phyloP scores from a whole-genome alignment of 2,329 filamentous ascomycete genomes.

The Aspergillus pseudoterreus region DNA sequence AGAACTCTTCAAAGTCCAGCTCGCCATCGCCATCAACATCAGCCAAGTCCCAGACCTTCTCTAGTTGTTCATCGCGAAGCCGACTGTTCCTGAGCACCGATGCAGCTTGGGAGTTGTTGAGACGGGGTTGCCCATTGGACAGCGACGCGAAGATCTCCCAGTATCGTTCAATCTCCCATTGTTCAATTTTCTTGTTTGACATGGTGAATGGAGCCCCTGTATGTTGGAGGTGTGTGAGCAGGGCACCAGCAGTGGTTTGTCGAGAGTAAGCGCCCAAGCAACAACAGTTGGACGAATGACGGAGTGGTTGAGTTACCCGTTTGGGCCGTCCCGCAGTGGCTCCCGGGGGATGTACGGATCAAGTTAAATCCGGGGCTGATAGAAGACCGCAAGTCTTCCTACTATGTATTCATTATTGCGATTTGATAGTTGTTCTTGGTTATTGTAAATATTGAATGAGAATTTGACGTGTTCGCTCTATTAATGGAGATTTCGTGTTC shows the following conservation, averaged over 20 bases:
- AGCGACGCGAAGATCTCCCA: slow-evolving; percentile 76
- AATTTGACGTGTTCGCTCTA: too few relatives aligned
- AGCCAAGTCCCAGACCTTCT: slow-evolving; percentile 93
- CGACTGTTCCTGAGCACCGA: slow-evolving; percentile 70
- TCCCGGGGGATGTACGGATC: slow-evolving; percentile 16
- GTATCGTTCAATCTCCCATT: slow-evolving; percentile 72
- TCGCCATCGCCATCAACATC: slow-evolving; percentile 97
- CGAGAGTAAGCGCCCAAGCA: slow-evolving; percentile 4
- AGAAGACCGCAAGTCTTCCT: too few relatives aligned
- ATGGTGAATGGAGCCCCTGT: slow-evolving; percentile 21
- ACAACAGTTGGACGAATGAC: slow-evolving; percentile 1
- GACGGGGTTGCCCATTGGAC: slow-evolving; percentile 59
- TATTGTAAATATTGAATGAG: too few relatives aligned
- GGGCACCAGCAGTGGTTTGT: slow-evolving; percentile 11
- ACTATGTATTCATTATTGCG: too few relatives aligned
- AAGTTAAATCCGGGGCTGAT: slow-evolving; percentile 24
- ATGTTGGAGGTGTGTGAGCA: slow-evolving; percentile 7
- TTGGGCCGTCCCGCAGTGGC: slow-evolving; percentile 18
- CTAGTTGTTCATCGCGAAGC: slow-evolving; percentile 77
- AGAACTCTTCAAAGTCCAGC: slow-evolving; percentile 98
- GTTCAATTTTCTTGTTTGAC: slow-evolving; percentile 56
- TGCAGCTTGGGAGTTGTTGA: slow-evolving; percentile 67
- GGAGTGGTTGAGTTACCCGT: slow-evolving; percentile 9
- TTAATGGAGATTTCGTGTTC: neutral
- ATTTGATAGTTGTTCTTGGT: too few relatives aligned